Percentiles rank a stretch among this genome's conserved stretches.
Conservation (phyloP, 148 eudicot species). For the Hydrangea macrophylla region DNA sequence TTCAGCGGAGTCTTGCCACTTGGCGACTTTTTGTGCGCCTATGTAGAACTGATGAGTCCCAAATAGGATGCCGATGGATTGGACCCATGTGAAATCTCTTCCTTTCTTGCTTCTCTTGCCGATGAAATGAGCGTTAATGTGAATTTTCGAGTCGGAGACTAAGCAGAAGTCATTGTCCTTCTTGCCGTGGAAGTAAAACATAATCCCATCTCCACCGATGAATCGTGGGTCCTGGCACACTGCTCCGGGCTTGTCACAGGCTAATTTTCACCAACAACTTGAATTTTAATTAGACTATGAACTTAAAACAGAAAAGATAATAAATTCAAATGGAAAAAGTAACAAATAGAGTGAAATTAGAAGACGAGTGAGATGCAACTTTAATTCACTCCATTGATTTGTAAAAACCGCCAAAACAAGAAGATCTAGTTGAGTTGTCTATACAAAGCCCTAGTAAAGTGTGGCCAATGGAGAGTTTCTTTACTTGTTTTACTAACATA, state of each 20-base stretch:
- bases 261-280: neutral
- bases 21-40: constrained; percentile 6
- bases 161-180: constrained; percentile 19
- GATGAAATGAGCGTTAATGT: constrained; percentile 19
- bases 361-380: neutral
- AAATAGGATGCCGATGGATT: constrained; percentile 19
- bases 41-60: constrained; percentile 13
- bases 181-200: constrained; percentile 20
- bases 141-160: constrained; percentile 16
- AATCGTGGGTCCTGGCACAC: constrained; percentile 23
- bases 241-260: constrained; percentile 25
- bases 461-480: too few relatives aligned
- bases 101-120: constrained; percentile 21
- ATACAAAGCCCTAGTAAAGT: too few relatives aligned
- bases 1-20: constrained; percentile 15
- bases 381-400: too few relatives aligned
- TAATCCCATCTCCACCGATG: constrained; percentile 17
- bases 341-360: neutral
- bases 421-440: too few relatives aligned
- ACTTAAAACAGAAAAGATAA: neutral
- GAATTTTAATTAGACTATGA: neutral
- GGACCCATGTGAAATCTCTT: constrained; percentile 26
- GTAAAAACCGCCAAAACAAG: too few relatives aligned
- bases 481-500: too few relatives aligned
- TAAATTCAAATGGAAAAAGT: too few relatives aligned